These are phyloP conservation scores for Colletotrichum phormii DNA, from an alignment of 2,329 filamentous ascomycete genomes.

Conservation along the genomic window DNA sequence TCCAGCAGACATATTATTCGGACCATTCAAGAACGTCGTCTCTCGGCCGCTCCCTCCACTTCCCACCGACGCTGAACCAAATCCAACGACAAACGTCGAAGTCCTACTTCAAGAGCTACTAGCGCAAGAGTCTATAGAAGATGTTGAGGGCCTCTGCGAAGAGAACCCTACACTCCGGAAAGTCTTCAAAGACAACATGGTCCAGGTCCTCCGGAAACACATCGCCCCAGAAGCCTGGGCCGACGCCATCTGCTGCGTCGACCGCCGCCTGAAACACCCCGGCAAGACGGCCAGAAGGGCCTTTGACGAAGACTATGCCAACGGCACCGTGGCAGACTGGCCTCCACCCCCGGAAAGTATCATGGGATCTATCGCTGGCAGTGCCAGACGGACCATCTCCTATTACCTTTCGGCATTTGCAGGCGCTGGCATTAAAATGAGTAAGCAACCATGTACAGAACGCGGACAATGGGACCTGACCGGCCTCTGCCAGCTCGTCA, in stretches of 20 bases:
- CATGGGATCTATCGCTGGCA: background rate
- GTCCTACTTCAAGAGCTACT: background rate
- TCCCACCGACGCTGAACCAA: background rate
- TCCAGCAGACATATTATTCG: background rate
- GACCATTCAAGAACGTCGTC: background rate
- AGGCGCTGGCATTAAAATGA: background rate
- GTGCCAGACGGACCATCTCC: background rate
- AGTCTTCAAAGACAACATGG: background rate
- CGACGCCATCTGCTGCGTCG: constrained; percentile 21
- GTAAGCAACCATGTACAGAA: background rate
- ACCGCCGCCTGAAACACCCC: constrained; percentile 8
- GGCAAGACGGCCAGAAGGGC: background rate
- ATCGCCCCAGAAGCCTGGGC: constrained; percentile 10
- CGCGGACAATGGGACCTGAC: constrained; percentile 11
- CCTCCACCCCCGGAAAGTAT: background rate
- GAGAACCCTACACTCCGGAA: background rate
- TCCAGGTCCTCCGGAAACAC: background rate
- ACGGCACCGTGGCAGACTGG: background rate
- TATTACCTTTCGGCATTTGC: background rate
- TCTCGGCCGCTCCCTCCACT: background rate
- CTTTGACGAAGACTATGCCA: constrained; percentile 5
- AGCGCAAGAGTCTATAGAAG: background rate
- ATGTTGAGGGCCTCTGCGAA: background rate
- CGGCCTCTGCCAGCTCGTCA: constrained; percentile 6
- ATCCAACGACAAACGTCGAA: background rate